phyloP scores from a whole-genome alignment of 2,329 filamentous ascomycete species.

The Sphaerulina vaccinii region DNA sequence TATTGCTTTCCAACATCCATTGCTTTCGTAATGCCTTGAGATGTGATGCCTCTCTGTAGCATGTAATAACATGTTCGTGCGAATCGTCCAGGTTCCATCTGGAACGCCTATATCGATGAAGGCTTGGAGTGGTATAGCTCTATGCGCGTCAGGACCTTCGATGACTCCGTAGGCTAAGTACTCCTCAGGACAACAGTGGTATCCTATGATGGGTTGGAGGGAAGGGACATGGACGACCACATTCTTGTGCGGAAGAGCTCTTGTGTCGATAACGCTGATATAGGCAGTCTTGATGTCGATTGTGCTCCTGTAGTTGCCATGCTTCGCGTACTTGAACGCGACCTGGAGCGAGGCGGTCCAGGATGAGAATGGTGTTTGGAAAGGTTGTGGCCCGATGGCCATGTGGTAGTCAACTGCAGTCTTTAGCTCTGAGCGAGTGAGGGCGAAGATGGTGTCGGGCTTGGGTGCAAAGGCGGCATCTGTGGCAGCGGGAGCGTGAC shows the following conservation, averaged over 20 bases:
- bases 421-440: background rate
- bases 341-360: conserved; percentile 5
- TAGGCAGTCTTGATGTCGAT: background rate
- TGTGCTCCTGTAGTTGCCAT: background rate
- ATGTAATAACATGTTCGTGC: background rate
- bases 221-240: conserved; percentile 5
- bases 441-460: background rate
- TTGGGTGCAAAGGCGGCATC: too few species aligned
- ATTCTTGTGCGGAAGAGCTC: background rate
- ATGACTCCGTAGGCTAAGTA: conserved; percentile 13
- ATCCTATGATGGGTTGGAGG: background rate
- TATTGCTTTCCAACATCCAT: conserved; percentile 4
- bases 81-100: background rate
- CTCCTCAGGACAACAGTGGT: background rate
- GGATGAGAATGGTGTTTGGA: conserved; percentile 9
- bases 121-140: conserved; percentile 2
- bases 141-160: conserved; percentile 2
- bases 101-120: background rate
- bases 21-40: background rate
- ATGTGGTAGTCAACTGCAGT: background rate
- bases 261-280: conserved; percentile 16
- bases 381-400: background rate
- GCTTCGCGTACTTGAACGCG: background rate
- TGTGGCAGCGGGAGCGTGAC: too few species aligned
- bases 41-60: background rate